Evolutionary conservation across 2,329 filamentous ascomycete species (phyloP).

Genomic region (Xylariaceae sp.): DNA sequence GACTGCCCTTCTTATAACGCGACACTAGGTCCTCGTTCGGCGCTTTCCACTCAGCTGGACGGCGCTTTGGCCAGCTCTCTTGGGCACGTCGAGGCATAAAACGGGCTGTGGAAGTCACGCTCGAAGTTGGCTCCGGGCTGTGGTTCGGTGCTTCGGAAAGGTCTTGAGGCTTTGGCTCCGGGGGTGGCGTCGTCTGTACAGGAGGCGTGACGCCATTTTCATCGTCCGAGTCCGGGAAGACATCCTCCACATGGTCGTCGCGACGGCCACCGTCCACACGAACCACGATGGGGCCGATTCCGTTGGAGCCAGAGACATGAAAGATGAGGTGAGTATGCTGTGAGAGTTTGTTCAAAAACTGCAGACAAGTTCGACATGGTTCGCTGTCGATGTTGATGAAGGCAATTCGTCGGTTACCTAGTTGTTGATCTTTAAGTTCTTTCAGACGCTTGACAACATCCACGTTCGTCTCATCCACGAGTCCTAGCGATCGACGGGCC

Average conservation of each 20-base stretch:
- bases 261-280: constrained; percentile 11
- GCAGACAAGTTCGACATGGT: constrained; percentile 18
- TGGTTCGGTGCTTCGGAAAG: neutral
- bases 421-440: constrained; percentile 1
- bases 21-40: constrained; percentile 10
- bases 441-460: constrained; percentile 11
- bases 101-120: neutral
- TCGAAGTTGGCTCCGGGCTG: neutral
- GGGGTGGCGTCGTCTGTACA: no score
- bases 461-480: neutral
- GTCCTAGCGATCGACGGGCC: neutral
- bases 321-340: constrained; percentile 20
- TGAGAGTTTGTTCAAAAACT: constrained; percentile 17
- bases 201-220: constrained; percentile 1
- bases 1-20: constrained; percentile 23
- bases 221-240: constrained; percentile 16
- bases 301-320: constrained; percentile 7
- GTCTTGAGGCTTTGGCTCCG: no score
- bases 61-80: neutral
- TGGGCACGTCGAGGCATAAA: no score
- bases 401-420: constrained; percentile 8
- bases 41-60: constrained; percentile 6
- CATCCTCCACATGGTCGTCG: constrained; percentile 14
- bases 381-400: constrained; percentile 23
- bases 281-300: constrained; percentile 18